Conservation (phyloP, 2,329 filamentous ascomycete species). For the Diaporthe citri region DNA sequence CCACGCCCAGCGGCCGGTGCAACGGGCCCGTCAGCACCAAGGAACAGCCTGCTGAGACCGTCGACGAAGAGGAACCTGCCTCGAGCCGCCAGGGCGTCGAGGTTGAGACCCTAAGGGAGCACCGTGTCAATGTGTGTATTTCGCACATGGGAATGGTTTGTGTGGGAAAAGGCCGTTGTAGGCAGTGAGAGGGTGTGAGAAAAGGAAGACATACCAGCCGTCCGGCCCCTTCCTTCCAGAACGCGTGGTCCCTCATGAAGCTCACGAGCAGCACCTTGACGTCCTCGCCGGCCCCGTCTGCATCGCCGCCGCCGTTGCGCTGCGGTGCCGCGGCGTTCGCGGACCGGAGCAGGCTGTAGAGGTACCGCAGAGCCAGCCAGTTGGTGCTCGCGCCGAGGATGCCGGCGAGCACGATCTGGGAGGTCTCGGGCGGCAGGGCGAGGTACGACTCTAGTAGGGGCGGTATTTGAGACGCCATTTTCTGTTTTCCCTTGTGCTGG, state of each 20-base stretch:
- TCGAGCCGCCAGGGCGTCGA: constrained; percentile 69
- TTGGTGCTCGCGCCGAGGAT: constrained; percentile 75
- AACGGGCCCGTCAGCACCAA: constrained; percentile 39
- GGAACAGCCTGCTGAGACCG: constrained; percentile 73
- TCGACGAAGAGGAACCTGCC: constrained; percentile 81
- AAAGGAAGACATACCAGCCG: constrained; percentile 68
- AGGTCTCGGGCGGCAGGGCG: constrained; percentile 66
- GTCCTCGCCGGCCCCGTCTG: constrained; percentile 48
- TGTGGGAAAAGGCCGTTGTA: not conserved
- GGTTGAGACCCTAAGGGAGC: constrained; percentile 72
- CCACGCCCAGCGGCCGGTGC: constrained; percentile 34
- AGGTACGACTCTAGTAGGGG: constrained; percentile 75
- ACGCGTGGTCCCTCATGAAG: constrained; percentile 82
- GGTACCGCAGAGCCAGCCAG: constrained; percentile 72
- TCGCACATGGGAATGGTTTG: constrained; percentile 11
- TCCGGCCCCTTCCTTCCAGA: constrained; percentile 80
- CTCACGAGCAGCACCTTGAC: constrained; percentile 80
- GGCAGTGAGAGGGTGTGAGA: not conserved
- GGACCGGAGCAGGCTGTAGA: constrained; percentile 59
- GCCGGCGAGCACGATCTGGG: constrained; percentile 76
- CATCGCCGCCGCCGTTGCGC: constrained; percentile 37
- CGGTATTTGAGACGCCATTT: constrained; percentile 58
- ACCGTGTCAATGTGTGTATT: not conserved
- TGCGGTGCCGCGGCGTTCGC: not conserved
- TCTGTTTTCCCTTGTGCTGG: not conserved